phyloP scores from a whole-genome alignment of 2,329 filamentous ascomycete genomes.

The Fusarium robinianum region DNA sequence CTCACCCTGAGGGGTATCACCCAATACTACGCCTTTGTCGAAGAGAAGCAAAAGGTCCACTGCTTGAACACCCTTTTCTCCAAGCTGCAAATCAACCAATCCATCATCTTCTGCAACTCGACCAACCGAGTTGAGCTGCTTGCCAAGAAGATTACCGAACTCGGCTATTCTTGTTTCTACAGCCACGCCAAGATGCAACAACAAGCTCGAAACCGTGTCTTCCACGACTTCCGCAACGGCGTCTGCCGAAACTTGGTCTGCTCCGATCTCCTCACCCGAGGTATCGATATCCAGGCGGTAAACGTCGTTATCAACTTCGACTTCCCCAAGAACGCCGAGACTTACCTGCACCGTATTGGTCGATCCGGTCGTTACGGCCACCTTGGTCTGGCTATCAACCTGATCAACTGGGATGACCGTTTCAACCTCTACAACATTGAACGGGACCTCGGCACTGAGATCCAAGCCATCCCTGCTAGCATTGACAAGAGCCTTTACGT shows the following conservation, averaged over 20 bases:
- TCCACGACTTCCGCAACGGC: slow-evolving; percentile 98
- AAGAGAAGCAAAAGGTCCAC: slow-evolving; percentile 99
- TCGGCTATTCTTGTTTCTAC: slow-evolving; percentile 99
- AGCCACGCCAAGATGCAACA: slow-evolving; percentile 98
- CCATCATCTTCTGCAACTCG: slow-evolving; percentile 99
- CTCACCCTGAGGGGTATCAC: slow-evolving; percentile 97
- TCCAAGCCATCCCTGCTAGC: slow-evolving; percentile 88
- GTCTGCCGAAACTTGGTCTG: slow-evolving; percentile 98
- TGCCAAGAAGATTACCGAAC: slow-evolving; percentile 98
- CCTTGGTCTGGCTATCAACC: slow-evolving; percentile 94
- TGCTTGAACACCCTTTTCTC: slow-evolving; percentile 99
- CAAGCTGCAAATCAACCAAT: slow-evolving; percentile 99
- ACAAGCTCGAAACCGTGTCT: slow-evolving; percentile 94
- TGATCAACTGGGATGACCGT: slow-evolving; percentile 99
- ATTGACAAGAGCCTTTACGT: slow-evolving; percentile 99
- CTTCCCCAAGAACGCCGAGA: slow-evolving; percentile 99
- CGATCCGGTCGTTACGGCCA: slow-evolving; percentile 97
- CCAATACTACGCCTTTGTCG: slow-evolving; percentile 98
- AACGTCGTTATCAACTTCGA: slow-evolving; percentile 99
- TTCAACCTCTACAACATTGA: slow-evolving; percentile 99
- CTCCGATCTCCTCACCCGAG: slow-evolving; percentile 94
- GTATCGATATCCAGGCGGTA: slow-evolving; percentile 99
- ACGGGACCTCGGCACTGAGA: slow-evolving; percentile 94
- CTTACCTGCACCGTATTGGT: slow-evolving; percentile 97
- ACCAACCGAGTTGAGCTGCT: slow-evolving; percentile 97